Percentiles rank a stretch among this genome's conserved stretches.
phyloP scores from a whole-genome alignment of 805 yeast genomes.

The Yarrowia osloensis region DNA sequence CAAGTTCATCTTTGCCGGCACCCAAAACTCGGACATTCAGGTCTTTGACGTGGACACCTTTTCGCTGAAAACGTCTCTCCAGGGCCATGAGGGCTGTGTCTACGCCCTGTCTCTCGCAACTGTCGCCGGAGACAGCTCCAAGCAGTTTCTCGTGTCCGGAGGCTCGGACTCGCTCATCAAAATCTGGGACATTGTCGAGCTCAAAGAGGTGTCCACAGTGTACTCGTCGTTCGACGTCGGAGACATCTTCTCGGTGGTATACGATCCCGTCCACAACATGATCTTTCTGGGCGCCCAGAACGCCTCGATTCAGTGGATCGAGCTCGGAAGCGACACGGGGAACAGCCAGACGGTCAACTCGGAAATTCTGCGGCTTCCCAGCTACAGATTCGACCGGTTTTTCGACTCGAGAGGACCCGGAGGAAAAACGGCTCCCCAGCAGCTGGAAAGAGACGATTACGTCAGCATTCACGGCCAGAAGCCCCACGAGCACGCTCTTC shows the following conservation, averaged over 20 bases:
- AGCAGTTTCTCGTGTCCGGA: constrained; percentile 70
- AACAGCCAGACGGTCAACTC: constrained; percentile 37
- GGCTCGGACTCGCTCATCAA: constrained; percentile 89
- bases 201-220: constrained; percentile 59
- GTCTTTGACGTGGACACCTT: constrained; percentile 69
- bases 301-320: constrained; percentile 80
- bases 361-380: constrained; percentile 49
- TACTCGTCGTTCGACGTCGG: constrained; percentile 89
- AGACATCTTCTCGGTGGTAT: constrained; percentile 81
- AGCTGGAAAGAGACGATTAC: constrained; percentile 34
- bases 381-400: constrained; percentile 74
- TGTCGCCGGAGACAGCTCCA: constrained; percentile 42
- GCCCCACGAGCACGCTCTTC: constrained; percentile 33
- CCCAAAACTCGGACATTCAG: constrained; percentile 78
- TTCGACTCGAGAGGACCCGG: constrained; percentile 91
- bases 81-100: constrained; percentile 74
- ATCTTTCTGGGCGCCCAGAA: constrained; percentile 89
- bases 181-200: constrained; percentile 67
- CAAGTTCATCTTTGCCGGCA: constrained; percentile 71
- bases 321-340: constrained; percentile 40
- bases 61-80: constrained; percentile 53
- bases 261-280: constrained; percentile 60
- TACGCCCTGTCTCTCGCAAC: constrained; percentile 54
- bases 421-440: constrained; percentile 49
- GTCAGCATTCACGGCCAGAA: constrained; percentile 3